phyloP scores from a whole-genome alignment of 495 filamentous ascomycete species.

The Neurospora sublineolata region DNA sequence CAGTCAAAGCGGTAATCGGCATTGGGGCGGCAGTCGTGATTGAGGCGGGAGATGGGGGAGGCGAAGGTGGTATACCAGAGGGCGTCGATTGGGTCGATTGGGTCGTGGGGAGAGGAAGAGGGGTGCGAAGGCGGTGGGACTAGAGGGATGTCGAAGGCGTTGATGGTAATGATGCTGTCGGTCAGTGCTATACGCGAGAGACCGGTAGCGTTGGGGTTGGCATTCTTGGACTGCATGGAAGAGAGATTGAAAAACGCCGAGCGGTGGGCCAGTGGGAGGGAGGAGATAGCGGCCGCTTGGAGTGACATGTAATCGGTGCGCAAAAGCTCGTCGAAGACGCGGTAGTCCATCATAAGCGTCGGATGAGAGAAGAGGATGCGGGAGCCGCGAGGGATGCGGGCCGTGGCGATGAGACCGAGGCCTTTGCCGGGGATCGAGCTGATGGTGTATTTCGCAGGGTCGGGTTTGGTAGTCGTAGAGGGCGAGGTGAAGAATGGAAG shows the following conservation, averaged over 20 bases:
- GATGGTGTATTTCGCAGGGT: slow-evolving; percentile 14
- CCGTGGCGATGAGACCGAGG: slow-evolving; percentile 21
- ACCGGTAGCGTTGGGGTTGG: not conserved
- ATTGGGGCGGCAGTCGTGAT: slow-evolving; percentile 36
- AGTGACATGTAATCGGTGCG: slow-evolving; percentile 13
- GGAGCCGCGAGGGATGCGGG: slow-evolving; percentile 18
- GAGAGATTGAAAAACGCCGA: slow-evolving; percentile 17
- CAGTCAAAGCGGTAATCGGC: slow-evolving; percentile 31
- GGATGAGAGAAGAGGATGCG: slow-evolving; percentile 25
- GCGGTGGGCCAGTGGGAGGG: slow-evolving; percentile 16
- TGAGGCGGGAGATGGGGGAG: slow-evolving; percentile 27
- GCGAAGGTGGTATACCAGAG: slow-evolving; percentile 16
- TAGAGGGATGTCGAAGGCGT: slow-evolving; percentile 26
- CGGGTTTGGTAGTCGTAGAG: slow-evolving; percentile 14
- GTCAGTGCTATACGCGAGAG: slow-evolving; percentile 6
- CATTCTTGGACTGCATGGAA: slow-evolving; percentile 11
- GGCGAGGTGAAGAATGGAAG: slow-evolving; percentile 16
- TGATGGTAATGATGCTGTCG: slow-evolving; percentile 20
- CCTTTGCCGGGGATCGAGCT: slow-evolving; percentile 25
- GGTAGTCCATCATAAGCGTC: slow-evolving; percentile 26
- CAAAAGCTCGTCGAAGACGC: slow-evolving; percentile 18
- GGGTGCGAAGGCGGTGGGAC: slow-evolving; percentile 20
- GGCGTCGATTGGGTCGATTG: slow-evolving; percentile 9
- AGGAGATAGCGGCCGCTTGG: slow-evolving; percentile 14
- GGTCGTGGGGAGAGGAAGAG: slow-evolving; percentile 25